Base-by-base conservation (phyloP, 1,284 basidiomycete species). In the Ustilago loliicola region DNA sequence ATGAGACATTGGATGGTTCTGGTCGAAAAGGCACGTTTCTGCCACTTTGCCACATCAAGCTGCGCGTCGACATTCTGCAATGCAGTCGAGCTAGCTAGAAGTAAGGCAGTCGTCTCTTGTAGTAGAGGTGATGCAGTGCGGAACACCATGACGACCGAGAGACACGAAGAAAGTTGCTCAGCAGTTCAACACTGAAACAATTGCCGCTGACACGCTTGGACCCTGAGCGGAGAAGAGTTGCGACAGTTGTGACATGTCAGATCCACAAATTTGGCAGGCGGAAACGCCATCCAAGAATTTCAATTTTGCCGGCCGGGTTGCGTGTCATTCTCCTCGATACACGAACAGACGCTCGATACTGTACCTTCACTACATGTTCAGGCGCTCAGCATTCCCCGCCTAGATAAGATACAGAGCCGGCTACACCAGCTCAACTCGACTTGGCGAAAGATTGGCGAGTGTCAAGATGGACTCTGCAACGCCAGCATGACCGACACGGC, bases 1-100 rank as follows among this genome's bases (percentile, higher is more conserved):
- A 57, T 50, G 53, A 51, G 36, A 40, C 65, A 56, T 51, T 56
- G 59, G 58, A 67, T 67, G 59, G 53, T 52, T 23, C 17, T 21
- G 27, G 48, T 19, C 15, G 48, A 1, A 29, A 6, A 50, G 9
- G 48, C 48, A 50, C 25, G 25, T 50, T 50, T 21, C 25, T 50
- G 48, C 23, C 27, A 15, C 25, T 50, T 29, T 29, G 10, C 17
- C 4, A 10, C n/a, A 5, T 50, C n/a, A 11, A 13, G 11, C 23
- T 50, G 48, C 48, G 15, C 15, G 25, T 29, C 1, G 48, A 50
- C 25, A 15, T 15, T 19, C 4, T 21, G 5, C 48, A 9, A 9
- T 29, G 48, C 48, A 29, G 15, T 25, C n/a, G 42, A 45, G 7
- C 11, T 1, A 10, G 25, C 48, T 50, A 15, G 25, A 10, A 15